Evolutionary conservation across 495 filamentous ascomycete genomes (phyloP).

Genomic region (Hypomontagnella monticulosa): DNA sequence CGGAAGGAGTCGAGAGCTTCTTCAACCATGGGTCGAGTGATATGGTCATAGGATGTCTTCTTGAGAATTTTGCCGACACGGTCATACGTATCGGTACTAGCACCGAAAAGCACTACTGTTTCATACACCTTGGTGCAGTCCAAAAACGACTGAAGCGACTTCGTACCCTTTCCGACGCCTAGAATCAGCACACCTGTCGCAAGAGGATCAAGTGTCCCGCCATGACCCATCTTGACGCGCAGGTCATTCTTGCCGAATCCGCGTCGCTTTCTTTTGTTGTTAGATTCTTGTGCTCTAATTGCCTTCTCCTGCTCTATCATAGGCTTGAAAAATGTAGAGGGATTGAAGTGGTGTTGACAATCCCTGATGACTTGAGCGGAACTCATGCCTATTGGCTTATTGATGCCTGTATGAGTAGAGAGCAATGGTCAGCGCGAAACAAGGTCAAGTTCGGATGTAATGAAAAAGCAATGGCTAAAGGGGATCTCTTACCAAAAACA

Average conservation of each 20-base stretch:
- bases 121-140: constrained; percentile 94
- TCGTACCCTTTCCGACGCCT: constrained; percentile 89
- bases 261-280: constrained; percentile 64
- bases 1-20: constrained; percentile 77
- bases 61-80: constrained; percentile 80
- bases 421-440: constrained; percentile 1
- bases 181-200: constrained; percentile 91
- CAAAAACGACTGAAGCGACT: constrained; percentile 78
- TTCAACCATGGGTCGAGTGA: constrained; percentile 82
- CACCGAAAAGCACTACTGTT: constrained; percentile 86
- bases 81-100: constrained; percentile 93
- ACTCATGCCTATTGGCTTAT: constrained; percentile 86
- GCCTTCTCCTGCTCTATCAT: constrained; percentile 70
- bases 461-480: neutral
- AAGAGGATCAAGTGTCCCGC: constrained; percentile 93
- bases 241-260: constrained; percentile 61
- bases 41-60: constrained; percentile 74
- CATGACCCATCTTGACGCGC: constrained; percentile 94
- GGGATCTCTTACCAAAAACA: constrained; percentile 69
- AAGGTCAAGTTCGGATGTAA: neutral
- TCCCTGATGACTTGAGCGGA: constrained; percentile 90
- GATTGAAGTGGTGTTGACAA: constrained; percentile 81
- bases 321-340: constrained; percentile 78
- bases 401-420: constrained; percentile 69
- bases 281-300: constrained; percentile 60